Evolutionary conservation across 257 asterid genomes (phyloP).

Genomic region (Solanum pimpinellifolium): DNA sequence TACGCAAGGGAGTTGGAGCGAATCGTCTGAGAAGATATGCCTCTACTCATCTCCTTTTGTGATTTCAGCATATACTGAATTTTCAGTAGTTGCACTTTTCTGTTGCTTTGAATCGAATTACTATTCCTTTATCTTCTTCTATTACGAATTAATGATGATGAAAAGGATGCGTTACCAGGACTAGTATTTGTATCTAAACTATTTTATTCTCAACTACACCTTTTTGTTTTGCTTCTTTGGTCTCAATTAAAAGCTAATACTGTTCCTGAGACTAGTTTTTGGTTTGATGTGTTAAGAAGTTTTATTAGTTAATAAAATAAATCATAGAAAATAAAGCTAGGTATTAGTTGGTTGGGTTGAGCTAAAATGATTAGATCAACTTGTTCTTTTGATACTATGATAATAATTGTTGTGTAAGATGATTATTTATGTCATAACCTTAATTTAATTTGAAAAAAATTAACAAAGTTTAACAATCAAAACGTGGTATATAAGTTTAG

Average conservation of each 20-base stretch:
- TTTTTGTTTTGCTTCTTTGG: background rate
- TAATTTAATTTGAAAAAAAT: background rate
- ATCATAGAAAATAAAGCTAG: background rate
- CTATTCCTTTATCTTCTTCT: background rate
- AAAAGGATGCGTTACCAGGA: background rate
- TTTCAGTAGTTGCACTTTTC: background rate
- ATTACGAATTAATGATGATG: background rate
- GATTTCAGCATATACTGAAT: background rate
- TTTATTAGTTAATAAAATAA: background rate
- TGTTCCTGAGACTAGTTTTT: background rate
- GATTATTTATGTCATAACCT: background rate
- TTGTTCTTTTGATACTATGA: background rate
- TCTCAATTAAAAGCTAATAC: background rate
- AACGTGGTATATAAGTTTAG: background rate
- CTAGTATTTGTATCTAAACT: background rate
- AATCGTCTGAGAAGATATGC: slow-evolving; percentile 29
- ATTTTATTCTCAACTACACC: background rate
- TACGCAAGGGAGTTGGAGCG: slow-evolving; percentile 93
- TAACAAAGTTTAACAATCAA: background rate
- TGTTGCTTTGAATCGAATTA: background rate
- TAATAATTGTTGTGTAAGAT: background rate
- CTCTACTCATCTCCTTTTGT: background rate
- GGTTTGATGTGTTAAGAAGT: background rate
- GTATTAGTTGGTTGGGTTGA: background rate
- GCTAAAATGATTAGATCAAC: background rate